These are phyloP conservation scores for Lagenidium sp. DNA, from an alignment of 352 stramenopile species.

Conservation along the genomic window DNA sequence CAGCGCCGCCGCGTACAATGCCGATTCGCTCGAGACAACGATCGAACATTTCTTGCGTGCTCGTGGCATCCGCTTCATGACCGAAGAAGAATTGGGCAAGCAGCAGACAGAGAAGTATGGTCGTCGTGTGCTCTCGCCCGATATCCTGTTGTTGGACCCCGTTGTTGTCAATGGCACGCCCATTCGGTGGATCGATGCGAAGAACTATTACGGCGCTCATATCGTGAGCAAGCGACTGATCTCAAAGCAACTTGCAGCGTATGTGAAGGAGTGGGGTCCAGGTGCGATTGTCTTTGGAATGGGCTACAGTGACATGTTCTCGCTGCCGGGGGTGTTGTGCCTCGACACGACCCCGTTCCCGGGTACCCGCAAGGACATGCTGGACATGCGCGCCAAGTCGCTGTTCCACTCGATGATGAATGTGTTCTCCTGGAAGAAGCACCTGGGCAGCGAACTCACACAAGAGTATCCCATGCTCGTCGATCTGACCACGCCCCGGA, in stretches of 20 bases:
- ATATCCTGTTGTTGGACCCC: constrained; percentile 73
- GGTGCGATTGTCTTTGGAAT: constrained; percentile 83
- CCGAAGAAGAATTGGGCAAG: constrained; percentile 52
- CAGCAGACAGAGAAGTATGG: constrained; percentile 61
- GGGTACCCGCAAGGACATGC: constrained; percentile 50
- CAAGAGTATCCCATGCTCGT: constrained; percentile 38
- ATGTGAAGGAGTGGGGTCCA: constrained; percentile 82
- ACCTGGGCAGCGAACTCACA: constrained; percentile 66
- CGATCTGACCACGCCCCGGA: too few relatives aligned
- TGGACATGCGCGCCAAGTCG: constrained; percentile 74
- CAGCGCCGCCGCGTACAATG: constrained; percentile 54
- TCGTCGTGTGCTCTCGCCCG: constrained; percentile 66
- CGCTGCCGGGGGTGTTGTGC: constrained; percentile 67
- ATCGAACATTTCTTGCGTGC: constrained; percentile 64
- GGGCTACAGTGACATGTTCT: constrained; percentile 85
- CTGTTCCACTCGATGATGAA: constrained; percentile 59
- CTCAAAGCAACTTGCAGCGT: constrained; percentile 68
- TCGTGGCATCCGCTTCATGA: constrained; percentile 66
- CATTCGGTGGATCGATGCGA: constrained; percentile 83
- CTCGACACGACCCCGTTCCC: constrained; percentile 79
- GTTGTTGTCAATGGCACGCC: constrained; percentile 78
- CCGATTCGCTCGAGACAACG: constrained; percentile 60
- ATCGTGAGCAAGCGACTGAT: constrained; percentile 84
- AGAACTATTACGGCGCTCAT: constrained; percentile 86
- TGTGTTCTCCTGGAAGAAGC: constrained; percentile 68